These are phyloP conservation scores for Lactarius indigo DNA, from an alignment of 768 basidiomycete genomes.

Conservation along the genomic window DNA sequence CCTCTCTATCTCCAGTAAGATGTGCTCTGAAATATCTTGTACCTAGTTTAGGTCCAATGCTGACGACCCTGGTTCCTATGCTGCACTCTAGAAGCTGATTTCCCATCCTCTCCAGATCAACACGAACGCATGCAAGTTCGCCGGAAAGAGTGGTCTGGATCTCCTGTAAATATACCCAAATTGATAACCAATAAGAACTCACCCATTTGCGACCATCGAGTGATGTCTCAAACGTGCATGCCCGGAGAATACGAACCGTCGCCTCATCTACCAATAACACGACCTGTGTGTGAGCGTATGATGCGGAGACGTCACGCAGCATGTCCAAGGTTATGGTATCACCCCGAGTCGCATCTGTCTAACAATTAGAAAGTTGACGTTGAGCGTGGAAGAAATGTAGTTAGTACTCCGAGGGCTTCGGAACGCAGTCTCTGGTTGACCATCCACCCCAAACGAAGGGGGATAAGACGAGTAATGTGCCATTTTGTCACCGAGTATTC, in stretches of 20 bases:
- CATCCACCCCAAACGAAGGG: conserved; percentile 56
- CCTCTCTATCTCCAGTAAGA: conserved; percentile 30
- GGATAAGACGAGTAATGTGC: conserved; percentile 43
- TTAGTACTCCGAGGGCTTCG: conserved; percentile 46
- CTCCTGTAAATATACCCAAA: neutral
- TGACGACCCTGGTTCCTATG: neutral
- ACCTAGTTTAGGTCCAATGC: conserved; percentile 7
- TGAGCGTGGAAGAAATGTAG: conserved; percentile 25
- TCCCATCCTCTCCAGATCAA: conserved; percentile 5
- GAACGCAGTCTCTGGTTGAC: conserved; percentile 46
- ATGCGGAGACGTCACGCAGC: conserved; percentile 30
- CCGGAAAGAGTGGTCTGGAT: neutral
- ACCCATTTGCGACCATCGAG: conserved; percentile 35
- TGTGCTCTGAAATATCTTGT: conserved; percentile 34
- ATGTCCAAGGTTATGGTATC: conserved; percentile 42
- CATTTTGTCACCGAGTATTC: conserved; percentile 35
- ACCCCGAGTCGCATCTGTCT: conserved; percentile 31
- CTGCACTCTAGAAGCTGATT: conserved; percentile 13
- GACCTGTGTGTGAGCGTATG: conserved; percentile 30
- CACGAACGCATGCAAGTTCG: conserved; percentile 2
- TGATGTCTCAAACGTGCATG: conserved; percentile 33
- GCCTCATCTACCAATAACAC: conserved; percentile 37
- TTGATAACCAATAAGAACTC: conserved; percentile 11
- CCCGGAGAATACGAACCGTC: conserved; percentile 34
- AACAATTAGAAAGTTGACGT: neutral